phyloP scores from a whole-genome alignment of 352 stramenopile genomes.

The Pythium pyrilobum region DNA sequence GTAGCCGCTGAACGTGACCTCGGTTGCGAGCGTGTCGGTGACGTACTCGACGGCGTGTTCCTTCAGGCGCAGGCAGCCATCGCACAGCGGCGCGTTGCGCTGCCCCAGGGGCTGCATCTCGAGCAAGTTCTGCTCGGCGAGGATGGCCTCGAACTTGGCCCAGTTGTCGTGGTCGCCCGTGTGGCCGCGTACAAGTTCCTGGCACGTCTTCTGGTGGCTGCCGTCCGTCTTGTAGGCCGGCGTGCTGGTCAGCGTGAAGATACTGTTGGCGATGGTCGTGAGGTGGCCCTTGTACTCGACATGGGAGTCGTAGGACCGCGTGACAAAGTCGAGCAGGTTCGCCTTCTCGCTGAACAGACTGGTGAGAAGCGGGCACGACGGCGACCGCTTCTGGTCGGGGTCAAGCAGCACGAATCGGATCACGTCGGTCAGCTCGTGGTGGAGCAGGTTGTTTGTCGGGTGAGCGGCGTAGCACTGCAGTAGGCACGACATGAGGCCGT shows the following conservation, averaged over 20 bases:
- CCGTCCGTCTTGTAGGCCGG: slow-evolving; percentile 53
- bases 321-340: slow-evolving; percentile 82
- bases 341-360: slow-evolving; percentile 64
- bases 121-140: slow-evolving; percentile 75
- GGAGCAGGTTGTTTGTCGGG: slow-evolving; percentile 76
- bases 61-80: slow-evolving; percentile 79
- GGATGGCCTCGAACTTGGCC: slow-evolving; percentile 65
- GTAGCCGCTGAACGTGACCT: slow-evolving; percentile 68
- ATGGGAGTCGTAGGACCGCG: slow-evolving; percentile 63
- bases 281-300: slow-evolving; percentile 87
- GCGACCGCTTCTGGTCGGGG: slow-evolving; percentile 74
- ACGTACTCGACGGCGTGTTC: slow-evolving; percentile 77
- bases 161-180: slow-evolving; percentile 63
- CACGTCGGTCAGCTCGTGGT: slow-evolving; percentile 82
- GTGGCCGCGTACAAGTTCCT: slow-evolving; percentile 78
- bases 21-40: slow-evolving; percentile 48
- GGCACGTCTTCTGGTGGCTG: slow-evolving; percentile 36
- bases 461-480: slow-evolving; percentile 74
- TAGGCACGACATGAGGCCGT: slow-evolving; percentile 77
- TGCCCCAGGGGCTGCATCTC: slow-evolving; percentile 82
- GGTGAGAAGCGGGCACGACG: slow-evolving; percentile 73
- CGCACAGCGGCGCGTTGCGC: slow-evolving; percentile 71
- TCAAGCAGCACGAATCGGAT: slow-evolving; percentile 84
- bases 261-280: slow-evolving; percentile 87
- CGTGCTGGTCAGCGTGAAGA: slow-evolving; percentile 85